Evolutionary conservation across 208 protist species (phyloP), one percentile per base, ranked within the genome.

Genomic region (Angomonas deanei): DNA sequence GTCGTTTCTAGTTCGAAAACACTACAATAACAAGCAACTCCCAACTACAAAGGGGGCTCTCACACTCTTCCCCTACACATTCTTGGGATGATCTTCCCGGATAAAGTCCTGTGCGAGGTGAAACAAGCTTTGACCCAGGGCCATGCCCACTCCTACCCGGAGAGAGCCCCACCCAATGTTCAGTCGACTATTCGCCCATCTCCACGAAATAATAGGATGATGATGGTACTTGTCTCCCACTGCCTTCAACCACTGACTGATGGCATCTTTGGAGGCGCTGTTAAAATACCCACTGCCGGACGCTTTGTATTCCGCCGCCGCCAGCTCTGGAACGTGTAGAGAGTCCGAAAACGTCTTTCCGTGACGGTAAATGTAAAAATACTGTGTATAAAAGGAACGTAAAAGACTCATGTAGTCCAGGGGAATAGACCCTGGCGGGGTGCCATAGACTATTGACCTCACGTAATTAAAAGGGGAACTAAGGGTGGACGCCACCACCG

Each of bases 141-240:
- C 86, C 91, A 96, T 93, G 2, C 91, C 91, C 1, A 96, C 59
- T 0, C 91, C 91, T 17, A 96, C 83, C 21, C 91, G 86, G 10
- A 93, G 55, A 17, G 91, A 94, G 4, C 91, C 91, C 87, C 91
- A 96, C 3, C 91, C 91, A 60, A 96, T 88, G 62, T 94, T 96
- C 26, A 96, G 74, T 0, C 91, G 77, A 30, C 77, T 88, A 60
- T 92, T 94, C 26, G 81, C 71, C 90, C 86, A 93, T 30, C 64
- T 72, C 68, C 79, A 91, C 3, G 85, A 78, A 0, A 74, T 85
- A n/a, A 86, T 42, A 5, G 84, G 85, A 52, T 96, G 82, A 19
- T 78, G 74, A 15, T 61, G 61, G 52, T 78, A 70, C n/a, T 19
- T 49, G 28, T 61, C 27, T 0, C 62, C 57, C 57, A 64, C 67